A percentile compares a stretch with the other conserved stretches of the same genome.
Evolutionary conservation across 495 filamentous ascomycete species (phyloP).

Genomic region (Podospora bellae-mahoneyi): DNA sequence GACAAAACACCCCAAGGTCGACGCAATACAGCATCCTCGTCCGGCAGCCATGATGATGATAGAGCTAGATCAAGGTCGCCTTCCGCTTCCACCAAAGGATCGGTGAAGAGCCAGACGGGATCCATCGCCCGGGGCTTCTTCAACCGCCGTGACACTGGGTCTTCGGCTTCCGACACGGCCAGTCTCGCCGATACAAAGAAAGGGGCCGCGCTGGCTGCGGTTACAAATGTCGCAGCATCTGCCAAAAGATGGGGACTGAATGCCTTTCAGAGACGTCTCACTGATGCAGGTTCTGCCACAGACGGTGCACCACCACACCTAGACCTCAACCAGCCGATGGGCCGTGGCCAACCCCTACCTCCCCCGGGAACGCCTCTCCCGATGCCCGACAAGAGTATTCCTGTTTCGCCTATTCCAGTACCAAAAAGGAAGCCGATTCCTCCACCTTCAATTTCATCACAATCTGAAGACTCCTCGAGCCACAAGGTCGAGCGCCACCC

Average conservation of each 20-base stretch:
- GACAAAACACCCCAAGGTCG: conserved; percentile 37
- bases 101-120: conserved; percentile 37
- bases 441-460: conserved; percentile 35
- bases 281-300: conserved; percentile 33
- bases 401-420: conserved; percentile 52
- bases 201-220: conserved; percentile 51
- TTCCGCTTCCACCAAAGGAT: conserved; percentile 33
- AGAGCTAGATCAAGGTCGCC: conserved; percentile 30
- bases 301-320: conserved; percentile 30
- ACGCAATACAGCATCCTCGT: conserved; percentile 44
- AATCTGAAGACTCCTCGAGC: conserved; percentile 26
- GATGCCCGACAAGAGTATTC: conserved; percentile 52
- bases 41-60: conserved; percentile 30
- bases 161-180: conserved; percentile 24
- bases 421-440: conserved; percentile 52
- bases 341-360: conserved; percentile 71
- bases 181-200: conserved; percentile 34
- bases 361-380: conserved; percentile 66
- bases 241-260: conserved; percentile 84
- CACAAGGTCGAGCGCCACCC: conserved; percentile 37
- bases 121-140: conserved; percentile 41
- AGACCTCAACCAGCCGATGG: conserved; percentile 65
- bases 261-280: conserved; percentile 57
- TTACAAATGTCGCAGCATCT: conserved; percentile 69
- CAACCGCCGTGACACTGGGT: conserved; percentile 35